Evolutionary conservation across 345 rosid genomes (phyloP), one percentile per base, ranked within the genome.

Genomic region (Eucalyptus dawsonii): DNA sequence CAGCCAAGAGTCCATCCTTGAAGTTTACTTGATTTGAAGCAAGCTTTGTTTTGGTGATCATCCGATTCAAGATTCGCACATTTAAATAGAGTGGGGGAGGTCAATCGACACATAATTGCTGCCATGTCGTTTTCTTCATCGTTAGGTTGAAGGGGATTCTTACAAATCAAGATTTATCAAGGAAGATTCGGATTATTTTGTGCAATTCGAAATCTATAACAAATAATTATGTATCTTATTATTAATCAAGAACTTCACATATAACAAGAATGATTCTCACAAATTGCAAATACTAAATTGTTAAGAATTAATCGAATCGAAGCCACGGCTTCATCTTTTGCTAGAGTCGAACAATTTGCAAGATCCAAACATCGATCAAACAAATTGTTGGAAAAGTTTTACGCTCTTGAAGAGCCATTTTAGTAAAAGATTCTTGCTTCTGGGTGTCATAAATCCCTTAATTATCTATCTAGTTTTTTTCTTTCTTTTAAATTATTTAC

Each of bases 121-220:
- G 90, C 89, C 83, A 92, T 87, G 99, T 97, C 97, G 92, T 95
- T 97, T 94, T 94, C 88, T 29, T 40, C 54, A 86, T 89, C 50
- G 94, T 93, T 94, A 94, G 94, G 96, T 95, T 94, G 85, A 86
- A 89, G 88, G 58, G 53, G 87, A 95, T 90, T 90, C 98, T 95
- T 95, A 69, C 85, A 89, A 87, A 90, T 85, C 92, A 94, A 93
- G 95, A 90, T 92, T 94, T 91, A 88, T 85, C 16, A 86, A 60
- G 37, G 21, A 47, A 88, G 81, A 19, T 17, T 34, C 21, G 81
- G 80, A 72, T 8, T 40, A 34, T 34, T 72, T 72, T 72, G 3
- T 34, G 24, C 44, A 11, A 72, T 72, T 72, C 13, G 5, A 72
- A 72, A 17, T 72, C 24, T 34, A 72, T 72, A 17, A 72, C 19